These are phyloP conservation scores for Pilasporangium apinafurcum DNA, from an alignment of 352 stramenopile species.

Conservation along the genomic window DNA sequence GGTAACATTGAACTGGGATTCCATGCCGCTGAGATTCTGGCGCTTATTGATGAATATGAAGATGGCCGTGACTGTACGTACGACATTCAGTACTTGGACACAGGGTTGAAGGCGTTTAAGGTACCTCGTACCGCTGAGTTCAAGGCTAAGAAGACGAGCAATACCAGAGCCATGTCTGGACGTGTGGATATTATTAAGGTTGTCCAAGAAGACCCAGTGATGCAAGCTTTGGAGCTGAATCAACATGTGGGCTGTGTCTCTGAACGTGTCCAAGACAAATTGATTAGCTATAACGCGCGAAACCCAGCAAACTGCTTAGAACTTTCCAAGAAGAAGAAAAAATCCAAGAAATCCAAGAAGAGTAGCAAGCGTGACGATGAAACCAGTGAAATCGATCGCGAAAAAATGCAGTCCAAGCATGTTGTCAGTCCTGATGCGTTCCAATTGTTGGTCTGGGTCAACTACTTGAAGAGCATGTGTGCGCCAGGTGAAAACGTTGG, in stretches of 20 bases:
- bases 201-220: conserved; percentile 71
- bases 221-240: conserved; percentile 81
- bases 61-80: conserved; percentile 72
- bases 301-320: conserved; percentile 75
- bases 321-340: conserved; percentile 49
- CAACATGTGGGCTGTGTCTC: conserved; percentile 84
- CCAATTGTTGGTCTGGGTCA: conserved; percentile 95
- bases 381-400: conserved; percentile 44
- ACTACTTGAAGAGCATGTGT: conserved; percentile 95
- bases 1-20: conserved; percentile 77
- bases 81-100: conserved; percentile 86
- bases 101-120: conserved; percentile 67
- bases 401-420: conserved; percentile 78
- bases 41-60: conserved; percentile 51
- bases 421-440: conserved; percentile 73
- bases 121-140: conserved; percentile 76
- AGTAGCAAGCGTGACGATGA: conserved; percentile 15
- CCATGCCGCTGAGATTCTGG: conserved; percentile 58
- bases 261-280: conserved; percentile 79
- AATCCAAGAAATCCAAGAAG: conserved; percentile 80
- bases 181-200: conserved; percentile 78
- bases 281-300: conserved; percentile 69
- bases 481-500: conserved; percentile 98
- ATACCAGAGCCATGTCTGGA: conserved; percentile 72
- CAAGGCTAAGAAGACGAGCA: conserved; percentile 62